Evolutionary conservation across 768 basidiomycete genomes (phyloP).

Genomic region (Collybia nuda): DNA sequence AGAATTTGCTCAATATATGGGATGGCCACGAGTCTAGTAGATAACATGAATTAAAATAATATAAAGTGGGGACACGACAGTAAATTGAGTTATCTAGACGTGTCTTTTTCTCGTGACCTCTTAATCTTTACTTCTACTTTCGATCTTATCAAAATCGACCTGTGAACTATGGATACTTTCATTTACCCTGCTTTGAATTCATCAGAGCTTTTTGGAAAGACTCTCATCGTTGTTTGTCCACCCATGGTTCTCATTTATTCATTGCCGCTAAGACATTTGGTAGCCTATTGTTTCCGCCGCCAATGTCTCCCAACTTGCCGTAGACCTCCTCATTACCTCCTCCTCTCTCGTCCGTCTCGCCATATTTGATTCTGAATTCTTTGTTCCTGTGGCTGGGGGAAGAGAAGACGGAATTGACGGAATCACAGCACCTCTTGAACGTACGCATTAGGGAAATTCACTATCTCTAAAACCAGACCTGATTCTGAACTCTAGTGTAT

Average conservation of each 20-base stretch:
- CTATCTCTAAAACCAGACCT: background rate
- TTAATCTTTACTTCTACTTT: too few species aligned
- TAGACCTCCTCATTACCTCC: constrained; percentile 71
- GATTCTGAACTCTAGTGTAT: constrained; percentile 50
- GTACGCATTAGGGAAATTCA: constrained; percentile 39
- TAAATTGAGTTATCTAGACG: too few species aligned
- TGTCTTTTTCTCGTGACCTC: too few species aligned
- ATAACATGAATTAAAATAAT: too few species aligned
- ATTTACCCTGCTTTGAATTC: constrained; percentile 24
- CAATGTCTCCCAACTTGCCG: constrained; percentile 79
- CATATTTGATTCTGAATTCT: constrained; percentile 57
- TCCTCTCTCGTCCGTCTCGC: constrained; percentile 61
- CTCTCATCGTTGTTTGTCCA: constrained; percentile 42
- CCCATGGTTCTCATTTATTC: constrained; percentile 1
- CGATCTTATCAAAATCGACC: too few species aligned
- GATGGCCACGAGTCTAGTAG: too few species aligned
- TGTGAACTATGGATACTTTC: constrained; percentile 23
- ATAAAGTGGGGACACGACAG: too few species aligned
- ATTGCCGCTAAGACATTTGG: constrained; percentile 9
- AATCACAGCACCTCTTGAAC: constrained; percentile 74
- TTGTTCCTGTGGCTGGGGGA: constrained; percentile 74
- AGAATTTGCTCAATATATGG: too few species aligned
- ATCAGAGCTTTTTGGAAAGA: constrained; percentile 34
- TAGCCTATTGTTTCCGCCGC: constrained; percentile 78
- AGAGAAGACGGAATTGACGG: constrained; percentile 61